Evolutionary conservation across 192 early-diverging fungal species (phyloP).

Genomic region (Coemansia sp.): DNA sequence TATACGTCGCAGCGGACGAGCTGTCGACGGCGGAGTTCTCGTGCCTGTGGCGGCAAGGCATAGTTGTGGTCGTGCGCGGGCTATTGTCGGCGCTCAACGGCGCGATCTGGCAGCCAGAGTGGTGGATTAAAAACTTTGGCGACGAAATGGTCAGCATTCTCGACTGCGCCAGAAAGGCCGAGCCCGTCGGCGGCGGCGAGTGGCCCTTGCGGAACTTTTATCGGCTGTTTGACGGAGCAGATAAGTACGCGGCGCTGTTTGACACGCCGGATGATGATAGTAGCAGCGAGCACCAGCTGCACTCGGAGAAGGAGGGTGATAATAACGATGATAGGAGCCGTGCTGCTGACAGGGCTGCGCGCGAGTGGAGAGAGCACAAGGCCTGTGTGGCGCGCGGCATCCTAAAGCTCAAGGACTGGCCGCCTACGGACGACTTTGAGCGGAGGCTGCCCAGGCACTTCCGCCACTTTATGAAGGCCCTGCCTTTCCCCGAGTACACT

Average conservation of each 20-base stretch:
- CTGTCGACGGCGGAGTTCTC: slow-evolving; percentile 40
- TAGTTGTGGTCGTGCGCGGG: slow-evolving; percentile 34
- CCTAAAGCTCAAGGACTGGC: slow-evolving; percentile 69
- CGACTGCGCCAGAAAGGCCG: slow-evolving; percentile 48
- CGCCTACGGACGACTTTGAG: slow-evolving; percentile 61
- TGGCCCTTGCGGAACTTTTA: slow-evolving; percentile 58
- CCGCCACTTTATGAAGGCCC: slow-evolving; percentile 57
- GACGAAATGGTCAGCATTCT: slow-evolving; percentile 55
- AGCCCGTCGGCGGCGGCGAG: slow-evolving; percentile 13
- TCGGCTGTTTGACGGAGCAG: slow-evolving; percentile 49
- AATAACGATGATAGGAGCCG: too few species aligned
- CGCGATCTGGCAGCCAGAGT: slow-evolving; percentile 32
- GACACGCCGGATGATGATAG: neutral
- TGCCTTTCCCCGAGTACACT: slow-evolving; percentile 65
- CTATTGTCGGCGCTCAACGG: slow-evolving; percentile 16
- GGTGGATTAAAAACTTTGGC: slow-evolving; percentile 44
- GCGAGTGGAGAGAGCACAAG: slow-evolving; percentile 24
- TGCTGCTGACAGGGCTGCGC: too few species aligned
- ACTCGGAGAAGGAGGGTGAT: neutral
- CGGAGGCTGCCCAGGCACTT: slow-evolving; percentile 59
- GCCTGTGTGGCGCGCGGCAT: slow-evolving; percentile 23
- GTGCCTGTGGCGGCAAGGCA: slow-evolving; percentile 27
- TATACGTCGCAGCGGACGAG: slow-evolving; percentile 26
- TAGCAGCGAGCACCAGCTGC: neutral
- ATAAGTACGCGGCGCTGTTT: slow-evolving; percentile 16